Base-by-base conservation (phyloP, 2,329 filamentous ascomycete genomes). In the Aspergillus ochraceus region DNA sequence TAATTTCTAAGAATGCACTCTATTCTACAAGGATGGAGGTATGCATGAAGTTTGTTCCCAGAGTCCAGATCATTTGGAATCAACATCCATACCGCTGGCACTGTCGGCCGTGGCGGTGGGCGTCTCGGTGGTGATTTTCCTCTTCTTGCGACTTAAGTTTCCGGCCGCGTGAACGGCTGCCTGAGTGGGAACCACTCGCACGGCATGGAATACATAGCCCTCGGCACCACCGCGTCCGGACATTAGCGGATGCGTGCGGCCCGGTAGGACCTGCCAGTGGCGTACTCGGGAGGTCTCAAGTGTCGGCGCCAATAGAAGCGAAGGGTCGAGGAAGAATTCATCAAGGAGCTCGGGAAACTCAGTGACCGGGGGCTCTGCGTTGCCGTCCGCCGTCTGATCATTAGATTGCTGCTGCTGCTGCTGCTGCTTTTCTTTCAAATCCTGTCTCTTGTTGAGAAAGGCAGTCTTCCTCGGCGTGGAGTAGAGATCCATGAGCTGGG, bases 201-300 rank as follows among this genome's bases (percentile, higher is more conserved):
- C 91, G 0, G 85, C 94, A 29, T 92, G 94, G 66, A 98, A 92
- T 3, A 99, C 74, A 74, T 91, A 99, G 0, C 95, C 95, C 71
- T 98, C 94, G 0, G 92, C 87, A 0, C 94, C 94, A 20, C 95
- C 95, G 46, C 86, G 84, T 42, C 88, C 88, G 60, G 91, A 97
- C 95, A 99, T 99, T 57, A 96, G 77, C 6, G 95, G 95, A 78
- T 99, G 95, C 55, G 95, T 98, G 56, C 95, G 82, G 0, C 92
- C 91, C 0, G 95, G 95, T 51, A 99, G 76, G 2, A 97, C 93
- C 79, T 99, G 95, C 91, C 92, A 98, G 55, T 86, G 83, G 62
- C 90, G 84, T 5, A 90, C 88, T 14, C 91, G 83, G 52, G 89
- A 90, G 2, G 88, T 95, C 78, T 98, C 93, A 55, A 99, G 81